Evolutionary conservation across 257 asterid species (phyloP), one percentile per base, ranked within the genome.

Genomic region (Leptodermis oblonga): DNA sequence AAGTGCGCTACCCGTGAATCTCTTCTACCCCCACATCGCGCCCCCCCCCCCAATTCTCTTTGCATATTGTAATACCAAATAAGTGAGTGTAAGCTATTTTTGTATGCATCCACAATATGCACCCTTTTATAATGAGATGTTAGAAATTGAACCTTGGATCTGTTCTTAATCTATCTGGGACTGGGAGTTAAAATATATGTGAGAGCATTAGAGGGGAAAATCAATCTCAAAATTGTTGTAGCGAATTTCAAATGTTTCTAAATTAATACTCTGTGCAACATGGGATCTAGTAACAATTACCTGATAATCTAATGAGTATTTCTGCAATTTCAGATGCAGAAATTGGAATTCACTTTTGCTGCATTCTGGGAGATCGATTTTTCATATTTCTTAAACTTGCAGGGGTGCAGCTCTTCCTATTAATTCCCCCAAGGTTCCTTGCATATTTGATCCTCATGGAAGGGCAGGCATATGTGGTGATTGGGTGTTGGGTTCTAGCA

Each of bases 361-460:
- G 68, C 36, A 71, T 63, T 67, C 9, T 52, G 48, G 72, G 54
- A 64, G 48, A 51, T 61, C 36, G 22, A 20, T 0, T 37, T 65
- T 67, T 26, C 14, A 39, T 54, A 31, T 45, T 76, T 76, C 65
- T 62, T 42, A 39, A 61, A 70, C 56, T 72, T 80, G 69, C 83
- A 92, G 98, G 98, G 98, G 97, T 75, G 97, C 98, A 53, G 98
- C 98, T 74, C 97, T 93, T 70, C 98, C 98, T 18, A 88, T 89
- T 7, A 93, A 90, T 75, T 80, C 94, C 31, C 97, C 98, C 13
- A 83, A 84, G 52, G 62, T 87, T 45, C 95, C 97, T 4, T 93
- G 95, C 89, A 87, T 93, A 76, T 93, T 93, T 68, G 98, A 93
- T 83, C 92, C 98, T 60, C 86, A 31, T 66, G 98, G 98, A 81